Conservation (phyloP, 176 grass and related monocot species). For the Aechmea fasciata region DNA sequence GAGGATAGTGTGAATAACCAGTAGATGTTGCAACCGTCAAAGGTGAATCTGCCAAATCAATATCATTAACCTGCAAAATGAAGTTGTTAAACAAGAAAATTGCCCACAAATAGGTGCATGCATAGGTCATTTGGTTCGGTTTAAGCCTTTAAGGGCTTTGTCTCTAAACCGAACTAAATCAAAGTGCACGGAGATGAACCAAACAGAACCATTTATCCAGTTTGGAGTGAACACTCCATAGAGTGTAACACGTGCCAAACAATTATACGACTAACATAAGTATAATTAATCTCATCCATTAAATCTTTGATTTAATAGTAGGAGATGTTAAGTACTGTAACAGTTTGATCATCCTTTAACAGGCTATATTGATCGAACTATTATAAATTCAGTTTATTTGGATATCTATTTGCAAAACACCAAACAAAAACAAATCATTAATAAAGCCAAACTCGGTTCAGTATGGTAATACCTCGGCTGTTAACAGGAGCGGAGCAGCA, state of each 20-base stretch:
- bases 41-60: constrained; percentile 68
- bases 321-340: no score
- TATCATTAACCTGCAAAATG: constrained; percentile 81
- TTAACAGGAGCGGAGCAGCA: constrained; percentile 85
- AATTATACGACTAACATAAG: no score
- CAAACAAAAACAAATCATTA: background rate
- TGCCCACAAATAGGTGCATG: constrained; percentile 3
- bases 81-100: constrained; percentile 9
- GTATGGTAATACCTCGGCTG: constrained; percentile 60
- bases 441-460: background rate
- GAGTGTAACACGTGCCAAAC: no score
- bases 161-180: no score
- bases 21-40: constrained; percentile 78
- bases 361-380: no score
- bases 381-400: no score
- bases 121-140: background rate
- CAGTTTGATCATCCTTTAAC: no score
- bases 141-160: background rate
- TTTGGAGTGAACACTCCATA: no score
- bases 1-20: constrained; percentile 82
- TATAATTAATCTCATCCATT: no score
- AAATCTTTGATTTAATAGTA: no score
- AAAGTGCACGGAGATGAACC: no score
- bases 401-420: background rate
- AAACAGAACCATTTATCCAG: no score